Percentiles rank a stretch among this genome's conserved stretches.
phyloP scores from a whole-genome alignment of 2,329 filamentous ascomycete species.

The Emmonsiellopsis sp. region DNA sequence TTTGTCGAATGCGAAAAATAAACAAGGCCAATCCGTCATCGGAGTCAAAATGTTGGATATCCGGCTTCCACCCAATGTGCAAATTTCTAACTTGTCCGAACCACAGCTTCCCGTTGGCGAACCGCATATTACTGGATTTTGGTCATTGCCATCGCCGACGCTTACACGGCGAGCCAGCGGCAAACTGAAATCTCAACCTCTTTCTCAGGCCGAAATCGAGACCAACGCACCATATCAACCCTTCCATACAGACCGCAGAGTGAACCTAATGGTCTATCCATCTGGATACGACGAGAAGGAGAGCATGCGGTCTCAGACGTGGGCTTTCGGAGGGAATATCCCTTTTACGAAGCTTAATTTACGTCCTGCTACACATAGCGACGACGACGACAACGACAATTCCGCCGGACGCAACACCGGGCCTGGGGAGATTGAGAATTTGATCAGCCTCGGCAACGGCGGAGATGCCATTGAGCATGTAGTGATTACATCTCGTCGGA shows the following conservation, averaged over 20 bases:
- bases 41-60: slow-evolving; percentile 56
- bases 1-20: slow-evolving; percentile 45
- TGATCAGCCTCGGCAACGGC: slow-evolving; percentile 42
- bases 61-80: slow-evolving; percentile 54
- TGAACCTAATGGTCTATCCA: slow-evolving; percentile 63
- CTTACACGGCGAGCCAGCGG: slow-evolving; percentile 31
- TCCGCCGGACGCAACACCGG: slow-evolving; percentile 20
- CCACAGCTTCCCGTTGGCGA: slow-evolving; percentile 43
- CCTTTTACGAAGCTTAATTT: slow-evolving; percentile 39
- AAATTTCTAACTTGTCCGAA: slow-evolving; percentile 48
- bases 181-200: slow-evolving; percentile 35
- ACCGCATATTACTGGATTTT: slow-evolving; percentile 25
- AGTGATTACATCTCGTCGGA: slow-evolving; percentile 68
- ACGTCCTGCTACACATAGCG: slow-evolving; percentile 30
- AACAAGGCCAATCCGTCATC: slow-evolving; percentile 44
- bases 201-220: slow-evolving; percentile 81
- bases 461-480: slow-evolving; percentile 62
- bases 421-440: slow-evolving; percentile 38
- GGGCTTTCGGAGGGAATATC: slow-evolving; percentile 47
- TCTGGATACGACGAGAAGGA: slow-evolving; percentile 30
- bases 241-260: slow-evolving; percentile 83
- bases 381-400: slow-evolving; percentile 28
- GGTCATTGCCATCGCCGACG: slow-evolving; percentile 29
- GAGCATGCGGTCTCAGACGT: slow-evolving; percentile 29
- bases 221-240: slow-evolving; percentile 93